Evolutionary conservation across 257 asterid genomes (phyloP), one percentile per base, ranked within the genome.

Genomic region (Plantago major): DNA sequence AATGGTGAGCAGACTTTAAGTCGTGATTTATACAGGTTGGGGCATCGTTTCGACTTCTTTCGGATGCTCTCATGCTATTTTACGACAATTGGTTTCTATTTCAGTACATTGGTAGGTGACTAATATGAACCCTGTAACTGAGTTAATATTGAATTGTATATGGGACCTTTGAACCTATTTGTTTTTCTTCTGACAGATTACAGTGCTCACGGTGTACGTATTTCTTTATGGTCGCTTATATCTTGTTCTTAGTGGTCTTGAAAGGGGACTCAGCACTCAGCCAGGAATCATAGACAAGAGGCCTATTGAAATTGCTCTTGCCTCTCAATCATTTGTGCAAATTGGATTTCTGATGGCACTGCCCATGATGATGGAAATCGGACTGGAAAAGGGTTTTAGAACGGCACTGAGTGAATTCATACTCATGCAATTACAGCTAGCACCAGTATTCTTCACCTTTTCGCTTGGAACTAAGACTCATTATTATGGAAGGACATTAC

Each of bases 311-410:
- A 81, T 82, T 68, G 96, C 95, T 68, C 86, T 91, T 66, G 98
- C 92, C 64, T 88, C 98, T 67, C 98, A 88, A 75, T 88, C 98
- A 62, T 85, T 91, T 75, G 95, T 90, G 69, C 96, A 90, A 70
- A 85, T 90, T 70, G 98, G 96, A n/a, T 73, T 90, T 75, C 72
- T 90, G 70, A 90, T 88, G 98, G 96, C 98, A 52, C 89, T 90
- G 53, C 98, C 98, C 65, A 90, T 90, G 98, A 86, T 90, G 94
- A 88, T 90, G 98, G 98, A 90, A 76, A 90, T 90, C 72, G 98
- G 98, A 43, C 66, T 91, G 51, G 98, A 91, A 44, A 86, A 82
- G 74, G 98, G 98, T 66, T 91, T 91, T 52, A 85, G 95, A 52
- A 91, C 96, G 16, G 98, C 98, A 44, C 75, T 86, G 53, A 92